phyloP scores from a whole-genome alignment of 1,284 basidiomycete genomes.

The Malassezia furfur region DNA sequence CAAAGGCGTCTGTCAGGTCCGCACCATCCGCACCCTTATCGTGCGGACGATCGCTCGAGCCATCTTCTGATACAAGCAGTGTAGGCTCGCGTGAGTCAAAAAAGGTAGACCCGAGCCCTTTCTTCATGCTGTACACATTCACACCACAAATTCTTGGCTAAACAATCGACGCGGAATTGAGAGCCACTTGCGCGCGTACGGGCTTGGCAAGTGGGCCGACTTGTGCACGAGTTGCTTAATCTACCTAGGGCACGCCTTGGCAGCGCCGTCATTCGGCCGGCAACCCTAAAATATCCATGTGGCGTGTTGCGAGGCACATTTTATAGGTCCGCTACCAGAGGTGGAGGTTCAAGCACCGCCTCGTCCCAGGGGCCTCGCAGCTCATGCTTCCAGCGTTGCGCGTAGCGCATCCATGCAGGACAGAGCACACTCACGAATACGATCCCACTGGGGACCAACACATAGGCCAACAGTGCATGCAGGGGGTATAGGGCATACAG shows the following conservation, averaged over 20 bases:
- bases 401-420: constrained; percentile 11
- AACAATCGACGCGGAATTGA: too few species aligned
- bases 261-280: too few species aligned
- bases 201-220: too few species aligned
- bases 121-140: not conserved
- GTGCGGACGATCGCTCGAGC: not conserved
- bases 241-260: too few species aligned
- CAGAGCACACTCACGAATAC: constrained; percentile 10
- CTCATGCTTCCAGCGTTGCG: constrained; percentile 17
- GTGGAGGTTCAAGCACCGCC: not conserved
- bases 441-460: not conserved
- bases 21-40: not conserved
- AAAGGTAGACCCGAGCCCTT: not conserved
- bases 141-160: too few species aligned
- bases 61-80: not conserved
- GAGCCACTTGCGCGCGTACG: too few species aligned
- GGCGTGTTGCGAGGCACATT: too few species aligned
- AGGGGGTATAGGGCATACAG: constrained; percentile 3
- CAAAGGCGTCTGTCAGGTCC: too few species aligned
- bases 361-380: constrained; percentile 19
- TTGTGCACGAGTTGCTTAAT: too few species aligned
- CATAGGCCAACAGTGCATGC: constrained; percentile 1
- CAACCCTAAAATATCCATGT: too few species aligned
- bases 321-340: too few species aligned
- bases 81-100: not conserved